Percentiles rank a stretch among this genome's conserved stretches.
These are phyloP conservation scores for Talaromyces atroroseus DNA, from an alignment of 2,329 filamentous ascomycete genomes.

Conservation along the genomic window DNA sequence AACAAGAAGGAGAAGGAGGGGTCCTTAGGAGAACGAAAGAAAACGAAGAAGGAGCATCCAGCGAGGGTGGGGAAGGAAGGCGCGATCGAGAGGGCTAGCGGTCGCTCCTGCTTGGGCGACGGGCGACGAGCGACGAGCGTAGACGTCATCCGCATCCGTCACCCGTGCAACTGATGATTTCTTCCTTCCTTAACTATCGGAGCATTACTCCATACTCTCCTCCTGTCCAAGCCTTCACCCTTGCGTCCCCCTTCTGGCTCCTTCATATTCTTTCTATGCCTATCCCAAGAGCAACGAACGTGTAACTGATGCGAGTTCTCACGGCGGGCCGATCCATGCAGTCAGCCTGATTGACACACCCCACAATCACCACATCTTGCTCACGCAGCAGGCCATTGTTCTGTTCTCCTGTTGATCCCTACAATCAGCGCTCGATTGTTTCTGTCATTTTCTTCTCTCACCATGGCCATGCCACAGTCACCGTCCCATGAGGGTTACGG, in stretches of 20 bases:
- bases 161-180: slow-evolving; percentile 11
- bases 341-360: slow-evolving; percentile 4
- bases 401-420: not conserved
- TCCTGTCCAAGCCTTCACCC: not conserved
- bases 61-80: not conserved
- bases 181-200: slow-evolving; percentile 3
- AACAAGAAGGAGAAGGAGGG: too few relatives aligned
- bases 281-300: not conserved
- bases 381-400: not conserved
- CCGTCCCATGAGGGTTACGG: slow-evolving; percentile 36
- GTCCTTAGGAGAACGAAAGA: not conserved
- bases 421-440: not conserved
- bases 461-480: slow-evolving; percentile 28
- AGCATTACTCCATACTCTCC: not conserved
- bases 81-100: not conserved
- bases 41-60: not conserved
- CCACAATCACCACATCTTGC: not conserved
- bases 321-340: slow-evolving; percentile 1
- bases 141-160: slow-evolving; percentile 33
- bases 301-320: not conserved
- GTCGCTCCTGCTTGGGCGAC: not conserved
- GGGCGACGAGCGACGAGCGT: slow-evolving; percentile 16
- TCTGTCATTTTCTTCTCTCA: not conserved
- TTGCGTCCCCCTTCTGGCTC: not conserved
- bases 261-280: not conserved